Evolutionary conservation across 1,284 basidiomycete genomes (phyloP).

Genomic region (Puccinia novopanici): DNA sequence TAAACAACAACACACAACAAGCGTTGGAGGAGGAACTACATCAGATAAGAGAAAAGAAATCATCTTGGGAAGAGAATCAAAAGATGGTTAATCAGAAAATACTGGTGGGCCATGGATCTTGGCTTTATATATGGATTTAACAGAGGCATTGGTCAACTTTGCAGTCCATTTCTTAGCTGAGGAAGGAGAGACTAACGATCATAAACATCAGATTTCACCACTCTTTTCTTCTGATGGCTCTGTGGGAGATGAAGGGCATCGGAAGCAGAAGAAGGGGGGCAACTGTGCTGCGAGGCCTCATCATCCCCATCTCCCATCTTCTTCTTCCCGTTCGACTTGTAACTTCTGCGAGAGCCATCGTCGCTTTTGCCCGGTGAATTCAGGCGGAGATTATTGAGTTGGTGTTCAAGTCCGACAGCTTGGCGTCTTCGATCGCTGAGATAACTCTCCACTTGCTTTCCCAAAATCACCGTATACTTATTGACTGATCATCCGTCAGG

Average conservation of each 20-base stretch:
- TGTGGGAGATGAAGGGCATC: background rate
- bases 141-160: background rate
- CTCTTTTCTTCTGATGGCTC: conserved; percentile 3
- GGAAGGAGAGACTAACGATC: conserved; percentile 12
- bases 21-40: no score
- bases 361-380: background rate
- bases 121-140: background rate
- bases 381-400: background rate
- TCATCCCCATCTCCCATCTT: background rate
- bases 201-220: background rate
- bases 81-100: conserved; percentile 1
- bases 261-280: background rate
- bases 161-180: background rate
- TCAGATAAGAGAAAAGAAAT: background rate
- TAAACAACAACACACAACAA: no score
- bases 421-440: conserved; percentile 16
- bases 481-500: background rate
- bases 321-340: conserved; percentile 2
- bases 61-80: background rate
- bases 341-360: background rate
- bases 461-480: background rate
- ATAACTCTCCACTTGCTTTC: conserved; percentile 2
- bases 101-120: conserved; percentile 18
- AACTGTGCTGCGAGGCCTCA: background rate
- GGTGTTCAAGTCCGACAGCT: background rate